Evolutionary conservation across 106 monocot genomes (phyloP), one percentile per base, ranked within the genome.

Genomic region (Platanthera zijinensis): DNA sequence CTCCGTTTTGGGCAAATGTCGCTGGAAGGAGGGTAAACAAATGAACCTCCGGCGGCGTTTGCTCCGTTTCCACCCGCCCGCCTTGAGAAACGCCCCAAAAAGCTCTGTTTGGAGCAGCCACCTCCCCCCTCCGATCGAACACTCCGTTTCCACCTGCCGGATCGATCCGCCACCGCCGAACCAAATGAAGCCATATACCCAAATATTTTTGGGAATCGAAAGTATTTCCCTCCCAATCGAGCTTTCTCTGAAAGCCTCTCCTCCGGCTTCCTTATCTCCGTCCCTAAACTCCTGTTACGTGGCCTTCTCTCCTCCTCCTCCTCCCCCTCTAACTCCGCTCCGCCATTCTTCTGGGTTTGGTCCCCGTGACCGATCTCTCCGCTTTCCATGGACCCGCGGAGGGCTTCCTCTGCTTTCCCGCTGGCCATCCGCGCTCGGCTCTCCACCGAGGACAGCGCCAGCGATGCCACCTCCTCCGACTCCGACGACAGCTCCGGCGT

Each of bases 401-500:
- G 12, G 0, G 32, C 12, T 10, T 67, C 25, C 32, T 13, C 67
- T 13, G 10, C n/a, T 67, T 46, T n/a, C 9, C 70, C 70, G 48
- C 45, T 18, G 6, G 70, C 48, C 70, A 71, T 71, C 48, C 70
- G 70, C 13, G 70, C 70, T 48, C 70, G 70, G 70, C 70, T 48
- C 10, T 71, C 70, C 7, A 48, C 45, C 6, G 70, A 71, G 15
- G 70, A 71, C 48, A 71, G 70, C 48, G 17, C 48, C 45, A 71
- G 70, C 70, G 70, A 71, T 28, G 48, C 48, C 45, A 48, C 70
- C 8, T 71, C n/a, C n/a, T 15, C 13, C 17, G 15, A 28, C 48
- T 21, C 70, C 14, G 48, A 46, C 8, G 70, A 71, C 8, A 28
- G 5, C 48, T 21, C 21, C 70, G 48, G 28, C 48, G 2, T 6